Conservation (phyloP, 2,329 filamentous ascomycete species). For the Aureobasidium musti region DNA sequence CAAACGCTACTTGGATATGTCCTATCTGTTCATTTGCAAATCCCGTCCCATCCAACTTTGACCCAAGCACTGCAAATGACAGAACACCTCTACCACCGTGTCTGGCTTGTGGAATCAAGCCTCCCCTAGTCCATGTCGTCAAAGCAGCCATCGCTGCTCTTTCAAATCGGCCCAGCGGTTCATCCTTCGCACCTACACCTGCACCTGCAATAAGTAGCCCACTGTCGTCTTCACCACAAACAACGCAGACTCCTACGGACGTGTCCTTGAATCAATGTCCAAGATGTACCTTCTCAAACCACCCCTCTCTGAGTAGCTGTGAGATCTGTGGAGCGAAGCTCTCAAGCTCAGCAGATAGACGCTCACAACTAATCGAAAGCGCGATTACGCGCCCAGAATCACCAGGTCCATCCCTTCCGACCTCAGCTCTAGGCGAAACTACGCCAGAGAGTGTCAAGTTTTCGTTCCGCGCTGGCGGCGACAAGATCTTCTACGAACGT, state of each 20-base stretch:
- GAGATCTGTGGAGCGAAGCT: constrained; percentile 88
- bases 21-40: constrained; percentile 96
- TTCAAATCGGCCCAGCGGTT: constrained; percentile 53
- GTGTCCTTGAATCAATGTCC: constrained; percentile 59
- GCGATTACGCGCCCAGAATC: constrained; percentile 64
- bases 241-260: constrained; percentile 1
- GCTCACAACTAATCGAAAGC: constrained; percentile 45
- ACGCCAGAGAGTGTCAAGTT: constrained; percentile 81
- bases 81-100: constrained; percentile 84
- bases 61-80: constrained; percentile 75
- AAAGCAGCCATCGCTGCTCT: constrained; percentile 83
- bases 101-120: constrained; percentile 90
- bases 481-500: constrained; percentile 85
- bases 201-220: not conserved
- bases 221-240: constrained; percentile 2
- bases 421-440: constrained; percentile 49
- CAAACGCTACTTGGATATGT: constrained; percentile 85
- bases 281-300: constrained; percentile 90
- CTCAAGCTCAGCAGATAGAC: constrained; percentile 53
- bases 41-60: constrained; percentile 88
- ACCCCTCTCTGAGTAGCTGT: constrained; percentile 80
- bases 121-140: constrained; percentile 75
- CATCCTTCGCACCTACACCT: constrained; percentile 11
- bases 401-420: constrained; percentile 67
- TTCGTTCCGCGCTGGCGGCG: constrained; percentile 86